A percentile compares a stretch with the other conserved stretches of the same genome.
phyloP scores from a whole-genome alignment of 1,139 yeast species.

The Lodderomyces oxycetoniae region DNA sequence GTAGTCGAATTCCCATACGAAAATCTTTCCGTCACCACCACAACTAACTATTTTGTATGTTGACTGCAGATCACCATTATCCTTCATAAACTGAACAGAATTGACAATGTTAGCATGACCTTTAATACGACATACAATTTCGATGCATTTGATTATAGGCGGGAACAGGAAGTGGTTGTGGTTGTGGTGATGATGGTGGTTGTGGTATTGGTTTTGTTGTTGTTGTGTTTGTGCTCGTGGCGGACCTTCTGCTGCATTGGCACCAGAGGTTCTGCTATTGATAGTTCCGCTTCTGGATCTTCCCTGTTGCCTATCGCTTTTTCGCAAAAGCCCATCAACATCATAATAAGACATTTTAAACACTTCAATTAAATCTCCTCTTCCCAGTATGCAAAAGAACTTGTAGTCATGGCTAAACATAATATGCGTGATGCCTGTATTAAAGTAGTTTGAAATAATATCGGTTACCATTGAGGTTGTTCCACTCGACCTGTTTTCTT shows the following conservation, averaged over 20 bases:
- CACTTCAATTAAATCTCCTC: conserved; percentile 55
- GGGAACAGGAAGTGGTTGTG: conserved; percentile 19
- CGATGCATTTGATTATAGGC: conserved; percentile 39
- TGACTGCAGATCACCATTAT: conserved; percentile 19
- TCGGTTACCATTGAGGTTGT: conserved; percentile 39
- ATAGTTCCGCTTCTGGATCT: conserved; percentile 39
- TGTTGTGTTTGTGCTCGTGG: conserved; percentile 3
- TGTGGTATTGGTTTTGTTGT: neutral
- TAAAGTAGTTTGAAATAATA: conserved; percentile 59
- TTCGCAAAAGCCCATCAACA: conserved; percentile 29
- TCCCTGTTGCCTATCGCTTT: conserved; percentile 18
- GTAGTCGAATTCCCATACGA: conserved; percentile 73
- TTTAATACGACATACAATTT: conserved; percentile 47
- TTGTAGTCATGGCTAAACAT: conserved; percentile 63
- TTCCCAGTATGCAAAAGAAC: conserved; percentile 54
- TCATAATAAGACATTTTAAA: conserved; percentile 45
- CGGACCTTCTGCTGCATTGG: neutral
- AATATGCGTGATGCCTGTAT: conserved; percentile 56
- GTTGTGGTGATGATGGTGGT: conserved; percentile 1
- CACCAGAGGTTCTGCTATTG: conserved; percentile 21
- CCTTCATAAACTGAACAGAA: conserved; percentile 34
- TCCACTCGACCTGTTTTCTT: conserved; percentile 18
- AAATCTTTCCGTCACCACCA: conserved; percentile 65
- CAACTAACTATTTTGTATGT: conserved; percentile 59
- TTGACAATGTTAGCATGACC: conserved; percentile 69